A percentile compares a stretch with the other conserved stretches of the same genome.
These are phyloP conservation scores for Alternaria brassicae DNA, from an alignment of 2,329 filamentous ascomycete species.

Conservation along the genomic window DNA sequence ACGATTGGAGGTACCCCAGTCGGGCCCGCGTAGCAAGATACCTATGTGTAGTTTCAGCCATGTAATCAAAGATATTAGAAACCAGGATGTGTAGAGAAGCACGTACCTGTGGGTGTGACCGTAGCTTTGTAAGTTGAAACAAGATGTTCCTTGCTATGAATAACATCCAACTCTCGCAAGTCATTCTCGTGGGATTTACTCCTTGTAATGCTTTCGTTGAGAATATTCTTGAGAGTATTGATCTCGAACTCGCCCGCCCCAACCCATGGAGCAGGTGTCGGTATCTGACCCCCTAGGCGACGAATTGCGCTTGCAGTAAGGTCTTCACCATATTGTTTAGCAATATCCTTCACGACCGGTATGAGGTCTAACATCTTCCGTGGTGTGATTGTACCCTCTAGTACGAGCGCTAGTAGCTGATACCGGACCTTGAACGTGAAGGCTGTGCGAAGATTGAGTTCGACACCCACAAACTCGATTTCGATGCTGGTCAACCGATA, in stretches of 20 bases:
- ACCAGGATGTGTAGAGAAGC: background rate
- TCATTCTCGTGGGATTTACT: conserved; percentile 55
- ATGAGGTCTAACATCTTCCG: conserved; percentile 22
- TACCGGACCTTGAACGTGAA: conserved; percentile 30
- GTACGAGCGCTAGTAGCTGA: conserved; percentile 34
- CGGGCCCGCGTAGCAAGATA: conserved; percentile 55
- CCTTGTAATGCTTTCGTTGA: conserved; percentile 19
- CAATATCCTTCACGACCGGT: conserved; percentile 33
- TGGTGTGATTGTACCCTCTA: conserved; percentile 35
- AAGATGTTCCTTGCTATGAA: conserved; percentile 58
- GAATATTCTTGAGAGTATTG: conserved; percentile 4
- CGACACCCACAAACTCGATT: conserved; percentile 65
- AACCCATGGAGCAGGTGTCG: conserved; percentile 26
- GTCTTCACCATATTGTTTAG: conserved; percentile 54
- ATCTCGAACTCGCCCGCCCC: conserved; percentile 17
- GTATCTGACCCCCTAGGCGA: conserved; percentile 67
- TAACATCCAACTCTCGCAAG: conserved; percentile 60
- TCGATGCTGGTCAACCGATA: conserved; percentile 65
- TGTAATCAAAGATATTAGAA: background rate
- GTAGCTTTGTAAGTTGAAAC: conserved; percentile 62
- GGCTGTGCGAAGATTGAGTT: conserved; percentile 57
- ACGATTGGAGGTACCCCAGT: conserved; percentile 64
- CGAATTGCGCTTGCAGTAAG: conserved; percentile 72
- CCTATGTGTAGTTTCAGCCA: conserved; percentile 7
- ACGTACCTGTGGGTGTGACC: conserved; percentile 50